phyloP scores from a whole-genome alignment of 768 basidiomycete genomes.

The Russula virescens region DNA sequence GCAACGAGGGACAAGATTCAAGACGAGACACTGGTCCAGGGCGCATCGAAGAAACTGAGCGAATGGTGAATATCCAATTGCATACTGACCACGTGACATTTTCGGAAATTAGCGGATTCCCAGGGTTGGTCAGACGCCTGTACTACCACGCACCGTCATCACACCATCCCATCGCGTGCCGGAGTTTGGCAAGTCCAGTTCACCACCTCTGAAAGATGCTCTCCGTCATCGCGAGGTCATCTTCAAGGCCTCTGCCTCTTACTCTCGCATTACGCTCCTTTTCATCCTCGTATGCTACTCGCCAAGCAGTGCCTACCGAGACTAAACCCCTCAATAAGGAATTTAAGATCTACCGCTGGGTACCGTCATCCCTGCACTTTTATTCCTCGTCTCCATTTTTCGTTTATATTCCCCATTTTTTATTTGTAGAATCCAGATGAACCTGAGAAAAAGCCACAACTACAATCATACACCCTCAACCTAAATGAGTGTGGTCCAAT shows the following conservation, averaged over 20 bases:
- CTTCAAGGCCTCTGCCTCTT: constrained; percentile 2
- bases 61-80: no score
- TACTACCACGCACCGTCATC: no score
- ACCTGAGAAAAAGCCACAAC: constrained; percentile 81
- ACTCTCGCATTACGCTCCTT: constrained; percentile 24
- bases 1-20: no score
- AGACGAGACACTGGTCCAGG: no score
- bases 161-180: no score
- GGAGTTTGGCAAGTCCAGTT: neutral
- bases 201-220: constrained; percentile 23
- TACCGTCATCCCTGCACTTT: constrained; percentile 34
- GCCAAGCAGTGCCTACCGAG: constrained; percentile 47
- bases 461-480: constrained; percentile 90
- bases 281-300: constrained; percentile 29
- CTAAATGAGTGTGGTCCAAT: constrained; percentile 94
- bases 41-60: no score
- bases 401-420: neutral
- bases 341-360: constrained; percentile 99
- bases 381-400: neutral
- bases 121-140: no score
- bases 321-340: constrained; percentile 79
- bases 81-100: no score
- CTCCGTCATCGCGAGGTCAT: constrained; percentile 5
- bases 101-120: no score
- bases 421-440: constrained; percentile 80